Base-by-base conservation (phyloP, 768 basidiomycete genomes). In the Suillus subaureus region DNA sequence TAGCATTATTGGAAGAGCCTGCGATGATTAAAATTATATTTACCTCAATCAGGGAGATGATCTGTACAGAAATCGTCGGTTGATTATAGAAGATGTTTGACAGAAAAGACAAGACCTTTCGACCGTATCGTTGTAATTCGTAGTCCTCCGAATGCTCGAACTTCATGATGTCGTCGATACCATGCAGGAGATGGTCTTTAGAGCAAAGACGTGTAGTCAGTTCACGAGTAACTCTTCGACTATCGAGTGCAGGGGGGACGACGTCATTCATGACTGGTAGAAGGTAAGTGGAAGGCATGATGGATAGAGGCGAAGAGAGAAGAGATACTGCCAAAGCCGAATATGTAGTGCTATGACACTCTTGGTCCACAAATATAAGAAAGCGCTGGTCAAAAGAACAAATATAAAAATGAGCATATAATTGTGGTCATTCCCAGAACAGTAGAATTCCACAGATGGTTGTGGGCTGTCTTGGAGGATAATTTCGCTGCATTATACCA, bases 41-140 rank as follows among this genome's bases (percentile, higher is more conserved):
- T 80, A 87, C 86, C 85, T 87, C 85, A 55, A 81, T 75, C 64
- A 87, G 68, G 23, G 79, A 74, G 61, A 87, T 77, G 61, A 87
- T 77, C 86, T 87, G 68, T 47, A 33, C 16, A 9, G 26, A 28
- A 28, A 42, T 64, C 13, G 37, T 52, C 37, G 54, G 16, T 40
- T 3, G 43, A 33, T 73, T 45, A 70, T 64, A 69, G 54, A 61
- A 51, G 23, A 37, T 8, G 6, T 26, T 42, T 39, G 42, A 33
- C 40, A 39, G 40, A 0, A 28, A 23, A 21, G 51, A 21, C 1
- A 21, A 21, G 2, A 73, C 75, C 72, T 77, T 77, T 70, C 74
- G 71, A 28, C 65, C 70, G 18, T 75, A 70, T 12, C 58, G 55
- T 56, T 69, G 68, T 35, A 78, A 54, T 61, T 73, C 70, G 12